These are phyloP conservation scores for Cryphonectria nitschkei DNA, from an alignment of 2,329 filamentous ascomycete genomes.

Conservation along the genomic window DNA sequence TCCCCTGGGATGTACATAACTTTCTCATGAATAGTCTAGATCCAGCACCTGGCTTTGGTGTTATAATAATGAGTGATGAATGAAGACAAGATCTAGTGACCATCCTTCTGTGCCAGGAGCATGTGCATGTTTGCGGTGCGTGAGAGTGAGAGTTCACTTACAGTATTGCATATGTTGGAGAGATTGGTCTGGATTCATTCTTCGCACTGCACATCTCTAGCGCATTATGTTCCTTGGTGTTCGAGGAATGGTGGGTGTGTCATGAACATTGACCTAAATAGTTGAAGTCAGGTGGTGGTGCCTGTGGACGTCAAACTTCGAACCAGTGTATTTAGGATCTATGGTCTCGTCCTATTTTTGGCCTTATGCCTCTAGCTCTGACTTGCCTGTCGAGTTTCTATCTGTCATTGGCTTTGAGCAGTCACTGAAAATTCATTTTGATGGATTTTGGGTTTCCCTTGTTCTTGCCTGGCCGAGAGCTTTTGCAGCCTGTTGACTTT, in stretches of 20 bases:
- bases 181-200: not conserved
- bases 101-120: not conserved
- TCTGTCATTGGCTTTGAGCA: no score
- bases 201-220: not conserved
- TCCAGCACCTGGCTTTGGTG: constrained; percentile 18
- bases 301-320: no score
- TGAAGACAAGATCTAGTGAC: constrained; percentile 7
- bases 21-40: constrained; percentile 5
- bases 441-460: not conserved
- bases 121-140: not conserved
- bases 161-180: not conserved
- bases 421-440: no score
- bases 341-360: no score
- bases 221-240: not conserved
- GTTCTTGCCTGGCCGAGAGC: not conserved
- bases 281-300: not conserved
- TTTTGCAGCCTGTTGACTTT: not conserved
- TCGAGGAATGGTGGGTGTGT: not conserved
- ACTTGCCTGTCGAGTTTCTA: no score
- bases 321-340: no score
- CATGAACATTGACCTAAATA: not conserved
- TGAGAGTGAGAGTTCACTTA: not conserved
- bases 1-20: constrained; percentile 2
- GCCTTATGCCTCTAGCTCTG: no score
- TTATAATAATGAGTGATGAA: constrained; percentile 28